Evolutionary conservation across 345 rosid genomes (phyloP).

Genomic region (Syzygium aromaticum): DNA sequence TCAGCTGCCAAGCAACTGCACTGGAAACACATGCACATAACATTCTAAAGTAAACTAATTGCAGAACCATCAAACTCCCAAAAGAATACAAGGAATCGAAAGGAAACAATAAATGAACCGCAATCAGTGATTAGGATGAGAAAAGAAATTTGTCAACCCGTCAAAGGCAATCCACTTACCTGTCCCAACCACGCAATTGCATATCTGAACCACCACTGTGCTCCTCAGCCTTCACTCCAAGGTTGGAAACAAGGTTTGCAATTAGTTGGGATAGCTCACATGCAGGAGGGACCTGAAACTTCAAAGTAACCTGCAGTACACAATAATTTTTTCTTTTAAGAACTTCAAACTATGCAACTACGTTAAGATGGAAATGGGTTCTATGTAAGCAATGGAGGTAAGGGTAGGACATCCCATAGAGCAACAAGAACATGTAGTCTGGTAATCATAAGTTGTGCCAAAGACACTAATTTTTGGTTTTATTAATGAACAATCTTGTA

Average conservation of each 20-base stretch:
- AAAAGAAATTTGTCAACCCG: background rate
- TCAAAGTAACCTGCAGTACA: slow-evolving; percentile 51
- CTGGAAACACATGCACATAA: slow-evolving; percentile 31
- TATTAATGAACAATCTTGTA: background rate
- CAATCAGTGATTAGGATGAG: background rate
- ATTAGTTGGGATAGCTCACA: slow-evolving; percentile 73
- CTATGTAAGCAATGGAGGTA: background rate
- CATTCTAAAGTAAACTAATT: background rate
- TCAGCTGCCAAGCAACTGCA: slow-evolving; percentile 89
- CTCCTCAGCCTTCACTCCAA: slow-evolving; percentile 69
- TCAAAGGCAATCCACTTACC: slow-evolving; percentile 23
- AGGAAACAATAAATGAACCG: background rate
- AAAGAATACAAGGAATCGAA: background rate
- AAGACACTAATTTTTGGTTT: background rate
- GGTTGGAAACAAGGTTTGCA: slow-evolving; percentile 66
- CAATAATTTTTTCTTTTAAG: background rate
- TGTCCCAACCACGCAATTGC: slow-evolving; percentile 89
- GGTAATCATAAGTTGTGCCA: background rate
- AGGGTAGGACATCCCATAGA: background rate
- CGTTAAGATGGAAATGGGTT: background rate
- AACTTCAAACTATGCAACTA: background rate
- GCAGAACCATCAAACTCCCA: background rate
- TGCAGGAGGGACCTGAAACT: slow-evolving; percentile 69
- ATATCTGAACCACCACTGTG: slow-evolving; percentile 72
- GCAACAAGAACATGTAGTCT: background rate